phyloP scores from a whole-genome alignment of 371 early-diverging fungal genomes.

The Syncephalastrum monosporum region DNA sequence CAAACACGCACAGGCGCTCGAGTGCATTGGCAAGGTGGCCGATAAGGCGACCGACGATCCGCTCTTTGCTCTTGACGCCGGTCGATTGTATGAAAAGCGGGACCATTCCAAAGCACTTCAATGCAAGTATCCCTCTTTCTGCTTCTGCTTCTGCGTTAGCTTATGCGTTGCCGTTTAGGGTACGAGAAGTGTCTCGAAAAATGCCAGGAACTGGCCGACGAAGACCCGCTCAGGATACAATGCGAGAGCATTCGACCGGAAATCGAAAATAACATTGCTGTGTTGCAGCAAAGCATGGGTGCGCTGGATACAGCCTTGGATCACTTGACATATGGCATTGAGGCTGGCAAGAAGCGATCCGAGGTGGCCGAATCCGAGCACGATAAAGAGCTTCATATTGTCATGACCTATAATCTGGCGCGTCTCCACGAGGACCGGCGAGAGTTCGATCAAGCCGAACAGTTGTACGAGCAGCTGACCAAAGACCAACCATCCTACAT shows the following conservation, averaged over 20 bases:
- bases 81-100: conserved; percentile 60
- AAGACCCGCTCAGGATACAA: conserved; percentile 19
- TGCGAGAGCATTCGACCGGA: conserved; percentile 56
- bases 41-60: conserved; percentile 55
- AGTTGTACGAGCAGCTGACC: conserved; percentile 63
- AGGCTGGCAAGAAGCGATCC: too few relatives aligned
- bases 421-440: conserved; percentile 73
- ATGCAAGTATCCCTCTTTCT: conserved; percentile 36
- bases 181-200: conserved; percentile 32
- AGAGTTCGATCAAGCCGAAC: conserved; percentile 60
- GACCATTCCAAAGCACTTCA: conserved; percentile 50
- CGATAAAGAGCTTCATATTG: conserved; percentile 30
- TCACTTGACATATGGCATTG: conserved; percentile 12
- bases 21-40: conserved; percentile 59
- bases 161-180: conserved; percentile 11
- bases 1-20: conserved; percentile 64
- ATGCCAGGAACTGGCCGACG: conserved; percentile 18
- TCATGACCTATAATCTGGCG: conserved; percentile 82
- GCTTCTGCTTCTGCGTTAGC: background rate
- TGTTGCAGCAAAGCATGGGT: conserved; percentile 54
- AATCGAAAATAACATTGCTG: conserved; percentile 82
- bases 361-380: conserved; percentile 8
- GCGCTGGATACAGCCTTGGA: conserved; percentile 30
- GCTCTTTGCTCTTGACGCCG: conserved; percentile 59
- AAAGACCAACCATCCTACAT: conserved; percentile 70